These are phyloP conservation scores for Omphalotus guepiniiformis DNA, from an alignment of 768 basidiomycete species.

Conservation along the genomic window DNA sequence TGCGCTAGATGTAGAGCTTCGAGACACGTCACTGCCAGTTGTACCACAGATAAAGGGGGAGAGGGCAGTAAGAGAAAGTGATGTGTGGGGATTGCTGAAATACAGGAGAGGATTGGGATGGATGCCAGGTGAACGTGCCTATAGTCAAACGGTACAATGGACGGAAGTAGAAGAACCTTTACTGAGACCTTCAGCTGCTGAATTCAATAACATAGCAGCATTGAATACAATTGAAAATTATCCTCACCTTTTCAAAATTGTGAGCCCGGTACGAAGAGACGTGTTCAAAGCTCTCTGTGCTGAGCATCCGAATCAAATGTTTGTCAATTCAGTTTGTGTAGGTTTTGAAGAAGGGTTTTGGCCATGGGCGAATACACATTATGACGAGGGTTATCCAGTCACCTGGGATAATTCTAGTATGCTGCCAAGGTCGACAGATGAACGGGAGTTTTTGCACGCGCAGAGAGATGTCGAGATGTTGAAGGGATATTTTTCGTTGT, in stretches of 20 bases:
- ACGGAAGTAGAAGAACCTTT: background rate
- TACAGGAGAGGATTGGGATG: too few relatives aligned
- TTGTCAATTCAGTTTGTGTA: conserved; percentile 28
- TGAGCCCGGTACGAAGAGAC: conserved; percentile 31
- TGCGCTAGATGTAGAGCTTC: too few relatives aligned
- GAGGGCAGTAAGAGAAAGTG: too few relatives aligned
- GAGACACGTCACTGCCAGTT: too few relatives aligned
- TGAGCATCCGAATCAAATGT: conserved; percentile 32
- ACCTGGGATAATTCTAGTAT: conserved; percentile 3
- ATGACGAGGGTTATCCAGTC: conserved; percentile 14
- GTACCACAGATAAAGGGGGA: too few relatives aligned
- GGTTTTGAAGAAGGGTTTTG: conserved; percentile 38
- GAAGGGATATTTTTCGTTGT: conserved; percentile 21
- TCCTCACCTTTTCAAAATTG: background rate
- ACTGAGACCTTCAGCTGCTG: background rate
- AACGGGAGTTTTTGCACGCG: conserved; percentile 18
- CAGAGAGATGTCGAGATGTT: conserved; percentile 24
- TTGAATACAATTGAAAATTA: background rate
- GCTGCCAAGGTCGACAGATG: conserved; percentile 13
- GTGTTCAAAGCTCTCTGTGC: conserved; percentile 22
- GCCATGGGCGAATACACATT: conserved; percentile 32
- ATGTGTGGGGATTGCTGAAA: too few relatives aligned
- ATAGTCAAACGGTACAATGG: background rate
- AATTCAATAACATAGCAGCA: background rate
- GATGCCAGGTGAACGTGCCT: too few relatives aligned